These are phyloP conservation scores for Alternaria sp. DNA, from an alignment of 2,329 filamentous ascomycete species.

Conservation along the genomic window DNA sequence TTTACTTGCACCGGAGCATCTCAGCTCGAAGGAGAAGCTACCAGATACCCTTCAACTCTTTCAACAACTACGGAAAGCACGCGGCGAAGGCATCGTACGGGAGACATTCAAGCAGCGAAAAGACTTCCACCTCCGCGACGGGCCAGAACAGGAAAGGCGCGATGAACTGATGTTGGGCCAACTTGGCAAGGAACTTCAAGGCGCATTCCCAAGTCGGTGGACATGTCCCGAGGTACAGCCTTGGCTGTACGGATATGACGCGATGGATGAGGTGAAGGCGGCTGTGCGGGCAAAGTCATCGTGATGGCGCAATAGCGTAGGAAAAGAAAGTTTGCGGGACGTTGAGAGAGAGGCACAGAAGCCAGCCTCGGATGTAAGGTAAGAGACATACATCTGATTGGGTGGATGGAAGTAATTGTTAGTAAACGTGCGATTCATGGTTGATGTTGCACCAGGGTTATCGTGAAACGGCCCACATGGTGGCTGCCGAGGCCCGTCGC, in stretches of 20 bases:
- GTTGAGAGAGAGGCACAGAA: not conserved
- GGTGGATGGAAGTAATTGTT: not conserved
- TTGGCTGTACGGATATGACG: constrained; percentile 49
- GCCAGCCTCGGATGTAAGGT: not conserved
- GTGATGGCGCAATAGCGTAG: not conserved
- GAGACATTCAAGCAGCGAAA: constrained; percentile 65
- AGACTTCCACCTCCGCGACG: constrained; percentile 57
- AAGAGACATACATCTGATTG: not conserved
- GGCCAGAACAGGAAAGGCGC: constrained; percentile 65
- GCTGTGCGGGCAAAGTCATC: constrained; percentile 11
- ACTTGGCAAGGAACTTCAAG: constrained; percentile 59
- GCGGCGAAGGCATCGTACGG: constrained; percentile 64
- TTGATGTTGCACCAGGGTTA: constrained; percentile 9
- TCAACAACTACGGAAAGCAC: constrained; percentile 56
- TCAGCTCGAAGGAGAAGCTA: constrained; percentile 28
- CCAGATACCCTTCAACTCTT: constrained; percentile 55
- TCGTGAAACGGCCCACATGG: constrained; percentile 8
- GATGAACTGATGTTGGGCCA: constrained; percentile 66
- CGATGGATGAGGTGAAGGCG: constrained; percentile 39
- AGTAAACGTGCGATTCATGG: not conserved
- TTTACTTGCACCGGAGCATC: constrained; percentile 53
- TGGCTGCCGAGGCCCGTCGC: constrained; percentile 12
- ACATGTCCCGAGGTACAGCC: constrained; percentile 47
- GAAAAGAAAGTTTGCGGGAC: not conserved
- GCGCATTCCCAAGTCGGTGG: constrained; percentile 70